These are phyloP conservation scores for Lactarius sanguifluus DNA, from an alignment of 768 basidiomycete genomes.

Conservation along the genomic window DNA sequence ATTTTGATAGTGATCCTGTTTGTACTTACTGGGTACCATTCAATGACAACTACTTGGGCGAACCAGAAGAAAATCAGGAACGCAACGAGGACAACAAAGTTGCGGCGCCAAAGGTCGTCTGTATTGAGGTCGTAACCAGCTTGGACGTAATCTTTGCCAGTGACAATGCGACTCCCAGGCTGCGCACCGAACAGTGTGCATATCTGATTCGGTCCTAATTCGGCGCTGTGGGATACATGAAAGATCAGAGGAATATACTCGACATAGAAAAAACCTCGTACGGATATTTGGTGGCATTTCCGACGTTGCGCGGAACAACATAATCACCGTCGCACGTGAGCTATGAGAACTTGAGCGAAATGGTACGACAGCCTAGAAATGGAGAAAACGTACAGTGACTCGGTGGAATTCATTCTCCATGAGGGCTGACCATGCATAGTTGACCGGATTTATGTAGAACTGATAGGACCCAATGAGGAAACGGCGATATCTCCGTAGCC, in stretches of 20 bases:
- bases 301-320: conserved; percentile 63
- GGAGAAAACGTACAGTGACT: conserved; percentile 35
- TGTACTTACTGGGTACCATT: conserved; percentile 55
- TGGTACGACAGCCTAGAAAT: conserved; percentile 37
- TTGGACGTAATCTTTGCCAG: conserved; percentile 85
- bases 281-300: conserved; percentile 60
- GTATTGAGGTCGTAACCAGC: conserved; percentile 53
- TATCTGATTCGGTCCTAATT: conserved; percentile 70
- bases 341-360: conserved; percentile 27
- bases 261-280: conserved; percentile 36
- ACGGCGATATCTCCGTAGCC: conserved; percentile 26
- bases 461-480: conserved; percentile 36
- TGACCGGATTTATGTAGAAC: conserved; percentile 75
- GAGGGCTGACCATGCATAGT: conserved; percentile 60
- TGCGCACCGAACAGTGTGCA: conserved; percentile 72
- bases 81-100: conserved; percentile 69
- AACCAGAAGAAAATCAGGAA: conserved; percentile 71
- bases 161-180: conserved; percentile 52
- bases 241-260: background rate
- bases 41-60: conserved; percentile 65
- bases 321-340: conserved; percentile 66
- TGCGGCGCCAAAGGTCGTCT: conserved; percentile 63
- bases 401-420: conserved; percentile 89
- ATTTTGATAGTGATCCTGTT: conserved; percentile 29
- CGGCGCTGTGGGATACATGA: conserved; percentile 46